phyloP scores from a whole-genome alignment of 371 early-diverging fungal species.

The Mortierella sp. region DNA sequence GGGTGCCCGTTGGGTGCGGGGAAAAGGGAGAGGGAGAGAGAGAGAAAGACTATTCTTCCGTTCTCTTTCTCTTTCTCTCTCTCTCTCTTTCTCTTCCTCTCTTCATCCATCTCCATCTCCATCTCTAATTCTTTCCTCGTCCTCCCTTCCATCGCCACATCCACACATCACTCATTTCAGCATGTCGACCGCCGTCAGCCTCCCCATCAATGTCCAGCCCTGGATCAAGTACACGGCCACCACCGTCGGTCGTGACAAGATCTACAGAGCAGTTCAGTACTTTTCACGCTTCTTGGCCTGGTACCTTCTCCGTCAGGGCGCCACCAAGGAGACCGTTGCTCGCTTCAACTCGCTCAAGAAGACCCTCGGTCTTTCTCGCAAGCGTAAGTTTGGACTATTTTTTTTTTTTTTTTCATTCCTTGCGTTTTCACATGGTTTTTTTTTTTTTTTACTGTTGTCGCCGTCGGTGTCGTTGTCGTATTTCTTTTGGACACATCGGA shows the following conservation, averaged over 20 bases:
- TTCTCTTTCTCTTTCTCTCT: background rate
- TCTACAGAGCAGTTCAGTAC: conserved; percentile 74
- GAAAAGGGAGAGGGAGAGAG: background rate
- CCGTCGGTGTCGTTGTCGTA: background rate
- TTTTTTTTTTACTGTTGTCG: too few relatives aligned
- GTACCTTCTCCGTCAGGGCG: conserved; percentile 56
- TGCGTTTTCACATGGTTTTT: background rate
- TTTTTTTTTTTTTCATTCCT: background rate
- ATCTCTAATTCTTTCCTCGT: background rate
- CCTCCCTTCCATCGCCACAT: background rate
- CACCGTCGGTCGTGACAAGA: conserved; percentile 78
- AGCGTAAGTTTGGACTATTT: conserved; percentile 40
- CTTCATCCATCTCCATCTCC: conserved; percentile 1
- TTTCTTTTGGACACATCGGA: background rate
- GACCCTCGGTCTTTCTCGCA: conserved; percentile 65
- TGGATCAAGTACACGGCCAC: conserved; percentile 62
- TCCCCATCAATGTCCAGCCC: conserved; percentile 50
- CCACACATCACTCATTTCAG: conserved; percentile 2
- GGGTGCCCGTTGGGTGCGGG: too few relatives aligned
- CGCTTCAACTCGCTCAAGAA: conserved; percentile 61
- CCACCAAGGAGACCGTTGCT: conserved; percentile 54
- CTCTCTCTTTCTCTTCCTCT: background rate
- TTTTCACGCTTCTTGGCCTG: conserved; percentile 67
- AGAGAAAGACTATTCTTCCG: background rate
- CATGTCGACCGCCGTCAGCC: conserved; percentile 45